phyloP scores from a whole-genome alignment of 192 early-diverging fungal genomes.

The Backusella circina region DNA sequence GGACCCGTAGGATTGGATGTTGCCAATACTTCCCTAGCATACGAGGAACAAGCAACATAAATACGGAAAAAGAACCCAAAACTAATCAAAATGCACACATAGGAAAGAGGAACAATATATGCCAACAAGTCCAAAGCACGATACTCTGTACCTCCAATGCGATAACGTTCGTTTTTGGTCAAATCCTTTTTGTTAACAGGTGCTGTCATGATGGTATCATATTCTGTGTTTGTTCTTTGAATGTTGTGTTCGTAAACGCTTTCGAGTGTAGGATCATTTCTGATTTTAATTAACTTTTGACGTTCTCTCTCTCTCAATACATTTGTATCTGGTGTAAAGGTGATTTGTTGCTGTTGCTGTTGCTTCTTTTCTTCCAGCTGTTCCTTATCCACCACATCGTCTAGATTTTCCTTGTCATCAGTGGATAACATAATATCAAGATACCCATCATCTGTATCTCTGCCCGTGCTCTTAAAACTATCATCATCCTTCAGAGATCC shows the following conservation, averaged over 20 bases:
- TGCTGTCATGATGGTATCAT: constrained; percentile 4
- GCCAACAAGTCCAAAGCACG: constrained; percentile 24
- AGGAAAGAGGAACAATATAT: constrained; percentile 22
- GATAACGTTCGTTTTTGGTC: constrained; percentile 25
- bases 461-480: not conserved
- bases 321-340: constrained; percentile 5
- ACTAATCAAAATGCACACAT: constrained; percentile 10
- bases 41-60: constrained; percentile 22
- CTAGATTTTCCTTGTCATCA: not conserved
- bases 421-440: not conserved
- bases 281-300: not conserved
- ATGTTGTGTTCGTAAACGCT: not conserved
- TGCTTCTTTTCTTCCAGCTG: not conserved
- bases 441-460: not conserved
- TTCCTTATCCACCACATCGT: not conserved
- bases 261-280: not conserved
- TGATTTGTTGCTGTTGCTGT: not conserved
- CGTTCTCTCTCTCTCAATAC: not conserved
- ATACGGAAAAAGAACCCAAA: constrained; percentile 24
- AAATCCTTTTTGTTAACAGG: constrained; percentile 14
- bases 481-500: not conserved
- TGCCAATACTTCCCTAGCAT: constrained; percentile 18
- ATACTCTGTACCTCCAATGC: constrained; percentile 34
- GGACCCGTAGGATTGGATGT: constrained; percentile 16
- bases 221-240: not conserved